These are phyloP conservation scores for Paecilomyces formosus DNA, from an alignment of 2,329 filamentous ascomycete genomes.

Conservation along the genomic window DNA sequence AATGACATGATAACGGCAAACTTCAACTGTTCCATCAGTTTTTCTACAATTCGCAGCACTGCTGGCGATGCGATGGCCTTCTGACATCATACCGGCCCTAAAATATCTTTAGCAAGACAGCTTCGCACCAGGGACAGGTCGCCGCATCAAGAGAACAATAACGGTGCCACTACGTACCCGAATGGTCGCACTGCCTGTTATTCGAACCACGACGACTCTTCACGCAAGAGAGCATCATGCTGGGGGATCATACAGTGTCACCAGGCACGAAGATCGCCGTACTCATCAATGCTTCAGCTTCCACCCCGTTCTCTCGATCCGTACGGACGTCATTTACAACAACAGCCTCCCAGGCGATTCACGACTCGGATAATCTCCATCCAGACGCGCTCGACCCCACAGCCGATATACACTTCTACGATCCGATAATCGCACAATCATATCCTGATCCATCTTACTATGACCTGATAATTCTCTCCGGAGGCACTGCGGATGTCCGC, in stretches of 20 bases:
- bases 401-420: slow-evolving; percentile 15
- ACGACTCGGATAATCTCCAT: neutral
- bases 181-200: neutral
- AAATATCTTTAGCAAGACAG: neutral
- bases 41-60: neutral
- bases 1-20: neutral
- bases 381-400: neutral
- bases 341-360: neutral
- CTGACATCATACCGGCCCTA: neutral
- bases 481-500: slow-evolving; percentile 28
- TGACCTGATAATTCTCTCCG: slow-evolving; percentile 39
- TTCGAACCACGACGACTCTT: neutral
- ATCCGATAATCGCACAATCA: slow-evolving; percentile 14
- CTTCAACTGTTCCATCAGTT: neutral
- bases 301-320: neutral
- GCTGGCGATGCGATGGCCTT: neutral
- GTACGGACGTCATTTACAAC: neutral
- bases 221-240: neutral
- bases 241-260: neutral
- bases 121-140: neutral
- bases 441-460: slow-evolving; percentile 32
- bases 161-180: neutral
- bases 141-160: neutral
- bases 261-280: neutral
- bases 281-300: neutral